phyloP scores from a whole-genome alignment of 1,284 basidiomycete genomes.

The Ganoderma sp. region DNA sequence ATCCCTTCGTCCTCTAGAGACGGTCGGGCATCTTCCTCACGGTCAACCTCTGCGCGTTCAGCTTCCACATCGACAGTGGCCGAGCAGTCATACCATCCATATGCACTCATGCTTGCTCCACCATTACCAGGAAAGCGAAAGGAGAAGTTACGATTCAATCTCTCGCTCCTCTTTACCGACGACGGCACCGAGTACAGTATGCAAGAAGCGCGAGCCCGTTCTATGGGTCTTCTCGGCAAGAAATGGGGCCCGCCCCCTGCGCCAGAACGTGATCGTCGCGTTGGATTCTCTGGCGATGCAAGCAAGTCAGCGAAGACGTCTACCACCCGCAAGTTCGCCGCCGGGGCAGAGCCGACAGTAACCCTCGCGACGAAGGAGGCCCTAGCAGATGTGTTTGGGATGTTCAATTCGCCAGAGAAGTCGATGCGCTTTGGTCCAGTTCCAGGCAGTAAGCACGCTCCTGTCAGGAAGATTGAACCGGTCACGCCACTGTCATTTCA shows the following conservation, averaged over 20 bases:
- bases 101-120: conserved; percentile 71
- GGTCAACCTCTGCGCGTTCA: conserved; percentile 8
- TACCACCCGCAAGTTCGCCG: conserved; percentile 36
- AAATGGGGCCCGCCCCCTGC: conserved; percentile 75
- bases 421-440: conserved; percentile 57
- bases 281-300: conserved; percentile 61
- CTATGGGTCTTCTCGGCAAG: conserved; percentile 80
- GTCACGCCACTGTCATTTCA: conserved; percentile 41
- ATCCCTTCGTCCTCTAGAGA: conserved; percentile 5
- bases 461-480: conserved; percentile 64
- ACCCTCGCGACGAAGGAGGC: conserved; percentile 92
- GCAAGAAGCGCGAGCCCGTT: conserved; percentile 76
- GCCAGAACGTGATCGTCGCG: conserved; percentile 49
- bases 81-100: conserved; percentile 48
- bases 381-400: conserved; percentile 89
- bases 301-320: conserved; percentile 47
- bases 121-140: conserved; percentile 68
- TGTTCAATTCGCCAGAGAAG: conserved; percentile 90
- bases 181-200: conserved; percentile 74
- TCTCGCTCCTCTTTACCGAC: conserved; percentile 69
- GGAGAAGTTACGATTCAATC: conserved; percentile 71
- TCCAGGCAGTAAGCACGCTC: conserved; percentile 72
- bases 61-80: conserved; percentile 26
- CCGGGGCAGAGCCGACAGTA: conserved; percentile 61
- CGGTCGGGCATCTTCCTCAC: conserved; percentile 10